Percentiles rank a stretch among this genome's conserved stretches.
These are phyloP conservation scores for Silybum marianum DNA, from an alignment of 129 eudicot genomes.

Conservation along the genomic window DNA sequence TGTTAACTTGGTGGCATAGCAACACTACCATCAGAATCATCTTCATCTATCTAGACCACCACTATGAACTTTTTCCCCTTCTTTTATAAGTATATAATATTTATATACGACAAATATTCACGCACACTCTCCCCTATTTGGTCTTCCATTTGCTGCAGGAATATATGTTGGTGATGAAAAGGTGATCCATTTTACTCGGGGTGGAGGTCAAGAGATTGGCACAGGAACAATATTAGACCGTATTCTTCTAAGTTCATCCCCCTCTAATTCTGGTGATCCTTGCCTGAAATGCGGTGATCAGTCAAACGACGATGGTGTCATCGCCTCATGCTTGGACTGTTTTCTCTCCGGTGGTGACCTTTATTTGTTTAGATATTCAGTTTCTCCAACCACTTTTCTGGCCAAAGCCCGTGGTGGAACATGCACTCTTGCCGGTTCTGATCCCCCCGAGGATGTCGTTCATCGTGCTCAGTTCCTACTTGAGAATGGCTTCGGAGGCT, in stretches of 20 bases:
- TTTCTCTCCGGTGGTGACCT: slow-evolving; percentile 82
- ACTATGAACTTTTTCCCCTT: background rate
- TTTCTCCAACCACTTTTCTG: slow-evolving; percentile 58
- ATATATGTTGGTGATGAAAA: slow-evolving; percentile 78
- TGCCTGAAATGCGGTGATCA: slow-evolving; percentile 86
- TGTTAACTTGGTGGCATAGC: background rate
- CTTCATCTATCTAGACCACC: background rate
- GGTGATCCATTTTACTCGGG: slow-evolving; percentile 92
- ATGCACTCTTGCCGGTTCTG: slow-evolving; percentile 78
- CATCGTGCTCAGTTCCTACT: slow-evolving; percentile 79
- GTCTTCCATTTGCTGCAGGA: slow-evolving; percentile 49
- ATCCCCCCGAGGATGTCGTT: slow-evolving; percentile 71
- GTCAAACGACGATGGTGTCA: slow-evolving; percentile 66
- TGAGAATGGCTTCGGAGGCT: slow-evolving; percentile 83
- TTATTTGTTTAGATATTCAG: slow-evolving; percentile 61
- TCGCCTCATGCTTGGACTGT: slow-evolving; percentile 87
- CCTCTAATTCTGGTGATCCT: slow-evolving; percentile 49
- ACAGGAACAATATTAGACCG: slow-evolving; percentile 88
- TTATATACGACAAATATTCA: background rate
- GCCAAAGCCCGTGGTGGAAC: slow-evolving; percentile 98
- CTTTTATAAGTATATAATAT: background rate
- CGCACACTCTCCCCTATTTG: background rate
- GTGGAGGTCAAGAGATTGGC: slow-evolving; percentile 92
- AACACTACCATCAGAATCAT: background rate
- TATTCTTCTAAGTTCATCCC: slow-evolving; percentile 68